A percentile compares a stretch with the other conserved stretches of the same genome.
Evolutionary conservation across 1,284 basidiomycete species (phyloP).

Genomic region (Boletus semigastroideus): DNA sequence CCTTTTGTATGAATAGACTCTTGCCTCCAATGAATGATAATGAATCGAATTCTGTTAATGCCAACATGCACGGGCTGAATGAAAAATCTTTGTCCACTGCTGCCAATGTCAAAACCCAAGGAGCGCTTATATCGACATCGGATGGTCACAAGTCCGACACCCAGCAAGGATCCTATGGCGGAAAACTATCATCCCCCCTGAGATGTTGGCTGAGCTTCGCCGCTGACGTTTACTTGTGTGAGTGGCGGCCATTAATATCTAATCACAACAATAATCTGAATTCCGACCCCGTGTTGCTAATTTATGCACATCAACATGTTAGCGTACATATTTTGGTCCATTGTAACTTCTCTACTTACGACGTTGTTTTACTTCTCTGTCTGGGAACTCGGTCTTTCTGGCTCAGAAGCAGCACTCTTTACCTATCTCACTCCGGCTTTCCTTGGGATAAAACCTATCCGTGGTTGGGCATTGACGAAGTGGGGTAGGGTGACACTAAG

Average conservation of each 20-base stretch:
- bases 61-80: not conserved
- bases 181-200: not conserved
- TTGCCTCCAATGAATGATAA: conserved; percentile 4
- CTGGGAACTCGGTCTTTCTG: conserved; percentile 83
- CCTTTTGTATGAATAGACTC: conserved; percentile 23
- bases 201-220: conserved; percentile 39
- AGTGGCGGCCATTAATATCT: conserved; percentile 21
- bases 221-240: conserved; percentile 58
- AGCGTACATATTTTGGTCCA: conserved; percentile 89
- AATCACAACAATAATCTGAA: conserved; percentile 39
- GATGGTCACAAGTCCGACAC: not conserved
- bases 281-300: conserved; percentile 32
- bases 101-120: not conserved
- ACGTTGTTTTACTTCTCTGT: conserved; percentile 92
- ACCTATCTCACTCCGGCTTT: conserved; percentile 67
- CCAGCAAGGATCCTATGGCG: not conserved
- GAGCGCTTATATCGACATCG: not conserved
- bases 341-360: conserved; percentile 79
- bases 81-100: not conserved
- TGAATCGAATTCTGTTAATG: conserved; percentile 6
- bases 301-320: conserved; percentile 5
- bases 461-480: conserved; percentile 45
- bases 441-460: conserved; percentile 48
- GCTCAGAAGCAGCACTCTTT: conserved; percentile 71
- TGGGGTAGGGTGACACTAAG: conserved; percentile 51